Conservation (phyloP, 176 grass and related monocot genomes). For the Musa itinerans region DNA sequence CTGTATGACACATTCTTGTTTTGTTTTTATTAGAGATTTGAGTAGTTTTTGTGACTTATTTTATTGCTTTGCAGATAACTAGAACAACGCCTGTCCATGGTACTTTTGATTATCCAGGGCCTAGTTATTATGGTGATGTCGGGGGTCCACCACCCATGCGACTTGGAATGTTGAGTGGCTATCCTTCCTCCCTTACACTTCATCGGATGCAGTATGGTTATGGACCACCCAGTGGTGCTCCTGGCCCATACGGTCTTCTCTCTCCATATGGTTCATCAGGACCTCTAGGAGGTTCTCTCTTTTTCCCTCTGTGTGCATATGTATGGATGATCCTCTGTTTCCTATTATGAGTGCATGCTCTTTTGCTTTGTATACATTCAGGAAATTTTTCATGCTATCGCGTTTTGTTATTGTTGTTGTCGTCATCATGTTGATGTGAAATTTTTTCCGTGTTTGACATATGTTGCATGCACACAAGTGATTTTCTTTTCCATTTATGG, state of each 20-base stretch:
- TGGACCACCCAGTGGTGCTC: constrained; percentile 43
- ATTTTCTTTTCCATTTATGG: constrained; percentile 21
- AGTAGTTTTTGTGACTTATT: constrained; percentile 10
- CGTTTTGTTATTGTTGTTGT: background rate
- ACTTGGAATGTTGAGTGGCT: constrained; percentile 46
- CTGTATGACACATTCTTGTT: background rate
- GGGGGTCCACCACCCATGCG: constrained; percentile 46
- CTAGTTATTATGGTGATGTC: constrained; percentile 52
- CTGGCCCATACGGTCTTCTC: constrained; percentile 66
- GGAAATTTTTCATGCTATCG: background rate
- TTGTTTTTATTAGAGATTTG: background rate
- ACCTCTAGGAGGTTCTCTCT: constrained; percentile 51
- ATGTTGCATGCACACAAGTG: background rate
- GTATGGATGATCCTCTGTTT: background rate
- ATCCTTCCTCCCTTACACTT: constrained; percentile 55
- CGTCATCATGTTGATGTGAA: no score
- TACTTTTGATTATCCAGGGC: constrained; percentile 50
- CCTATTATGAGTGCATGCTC: background rate
- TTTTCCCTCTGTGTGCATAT: background rate
- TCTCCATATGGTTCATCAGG: constrained; percentile 77
- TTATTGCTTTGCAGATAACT: constrained; percentile 45
- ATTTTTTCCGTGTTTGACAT: background rate
- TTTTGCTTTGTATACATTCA: background rate
- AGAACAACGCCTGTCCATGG: constrained; percentile 37
- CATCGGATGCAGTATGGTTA: constrained; percentile 65